Conservation (phyloP, 257 asterid species). For the Nicotiana paniculata region DNA sequence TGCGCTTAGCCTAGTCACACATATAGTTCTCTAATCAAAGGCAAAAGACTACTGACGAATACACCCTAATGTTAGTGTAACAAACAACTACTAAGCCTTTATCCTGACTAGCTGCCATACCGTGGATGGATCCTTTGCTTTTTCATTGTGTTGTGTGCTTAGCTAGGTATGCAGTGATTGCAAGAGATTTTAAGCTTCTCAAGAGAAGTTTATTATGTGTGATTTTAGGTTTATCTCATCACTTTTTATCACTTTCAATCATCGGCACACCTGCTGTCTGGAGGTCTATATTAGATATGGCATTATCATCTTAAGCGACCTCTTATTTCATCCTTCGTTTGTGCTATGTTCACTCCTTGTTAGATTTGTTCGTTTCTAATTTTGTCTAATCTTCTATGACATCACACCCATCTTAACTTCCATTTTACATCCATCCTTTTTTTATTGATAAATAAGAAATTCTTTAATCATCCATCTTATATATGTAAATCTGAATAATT, state of each 20-base stretch:
- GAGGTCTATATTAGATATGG: background rate
- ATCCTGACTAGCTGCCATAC: background rate
- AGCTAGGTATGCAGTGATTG: background rate
- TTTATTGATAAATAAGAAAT: no score
- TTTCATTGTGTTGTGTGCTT: background rate
- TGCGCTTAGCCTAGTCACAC: background rate
- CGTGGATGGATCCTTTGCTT: background rate
- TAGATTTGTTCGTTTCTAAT: background rate
- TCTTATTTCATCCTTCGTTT: background rate
- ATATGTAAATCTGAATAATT: background rate
- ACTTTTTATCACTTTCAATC: background rate
- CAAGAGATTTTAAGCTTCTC: background rate
- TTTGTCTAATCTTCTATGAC: background rate
- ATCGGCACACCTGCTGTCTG: background rate
- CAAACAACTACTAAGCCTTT: background rate
- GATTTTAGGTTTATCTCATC: background rate
- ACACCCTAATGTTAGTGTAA: background rate
- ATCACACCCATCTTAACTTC: background rate
- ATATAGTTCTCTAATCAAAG: background rate
- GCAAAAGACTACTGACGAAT: background rate
- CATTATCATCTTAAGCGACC: background rate
- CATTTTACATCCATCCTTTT: background rate
- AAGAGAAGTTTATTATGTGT: background rate
- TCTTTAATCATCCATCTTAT: background rate
- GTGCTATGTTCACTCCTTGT: background rate